These are phyloP conservation scores for Keithomyces neogunnii DNA, from an alignment of 2,329 filamentous ascomycete species.

Conservation along the genomic window DNA sequence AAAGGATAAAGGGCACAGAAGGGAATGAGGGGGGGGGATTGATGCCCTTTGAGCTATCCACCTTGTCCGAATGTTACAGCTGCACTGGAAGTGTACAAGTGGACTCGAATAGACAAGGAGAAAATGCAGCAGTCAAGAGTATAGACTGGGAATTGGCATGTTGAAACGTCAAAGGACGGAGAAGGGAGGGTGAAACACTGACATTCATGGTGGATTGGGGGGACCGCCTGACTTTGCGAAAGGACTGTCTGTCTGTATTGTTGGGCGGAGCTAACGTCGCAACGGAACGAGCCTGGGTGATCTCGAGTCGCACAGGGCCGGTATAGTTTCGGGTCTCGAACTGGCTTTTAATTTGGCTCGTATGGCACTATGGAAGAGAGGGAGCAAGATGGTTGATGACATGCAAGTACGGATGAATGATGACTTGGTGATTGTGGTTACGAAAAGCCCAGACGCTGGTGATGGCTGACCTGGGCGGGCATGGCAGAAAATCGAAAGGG, in stretches of 20 bases:
- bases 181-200: slow-evolving; percentile 16
- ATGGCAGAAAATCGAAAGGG: no score
- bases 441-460: no score
- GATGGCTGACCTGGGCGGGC: no score
- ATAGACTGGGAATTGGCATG: slow-evolving; percentile 1
- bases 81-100: background rate
- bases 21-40: background rate
- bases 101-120: background rate
- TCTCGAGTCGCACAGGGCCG: no score
- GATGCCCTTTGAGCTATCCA: background rate
- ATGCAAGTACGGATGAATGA: no score
- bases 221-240: slow-evolving; percentile 6
- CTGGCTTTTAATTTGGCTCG: no score
- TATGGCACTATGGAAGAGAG: no score
- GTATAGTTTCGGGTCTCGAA: no score
- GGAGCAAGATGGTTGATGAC: no score
- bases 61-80: background rate
- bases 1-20: background rate
- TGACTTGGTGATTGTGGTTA: no score
- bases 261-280: no score
- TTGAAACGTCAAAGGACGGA: slow-evolving; percentile 14
- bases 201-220: slow-evolving; percentile 18
- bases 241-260: background rate
- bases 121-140: background rate
- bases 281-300: no score